Conservation (phyloP, 768 basidiomycete genomes). For the Harrya chromipes region DNA sequence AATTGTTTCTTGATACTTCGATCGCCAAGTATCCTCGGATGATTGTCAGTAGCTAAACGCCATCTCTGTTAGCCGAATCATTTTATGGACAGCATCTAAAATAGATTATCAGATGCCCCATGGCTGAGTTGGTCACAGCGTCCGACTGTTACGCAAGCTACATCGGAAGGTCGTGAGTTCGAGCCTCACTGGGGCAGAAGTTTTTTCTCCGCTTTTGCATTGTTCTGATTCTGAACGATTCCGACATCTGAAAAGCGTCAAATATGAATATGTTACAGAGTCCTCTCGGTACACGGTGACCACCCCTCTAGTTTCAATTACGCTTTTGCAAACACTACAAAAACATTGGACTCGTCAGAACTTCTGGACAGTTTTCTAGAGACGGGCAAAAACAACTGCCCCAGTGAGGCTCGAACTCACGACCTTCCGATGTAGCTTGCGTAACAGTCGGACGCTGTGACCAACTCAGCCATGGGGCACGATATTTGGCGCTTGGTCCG, state of each 20-base stretch:
- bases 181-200: slow-evolving; percentile 59
- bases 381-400: slow-evolving; percentile 34
- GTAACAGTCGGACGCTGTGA: slow-evolving; percentile 78
- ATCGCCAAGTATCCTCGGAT: no score
- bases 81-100: background rate
- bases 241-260: no score
- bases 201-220: no score
- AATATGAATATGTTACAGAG: no score
- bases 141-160: slow-evolving; percentile 57
- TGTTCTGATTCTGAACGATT: no score
- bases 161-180: slow-evolving; percentile 71
- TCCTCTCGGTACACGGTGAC: no score
- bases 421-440: slow-evolving; percentile 53
- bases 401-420: slow-evolving; percentile 69
- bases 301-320: background rate
- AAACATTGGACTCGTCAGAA: no score
- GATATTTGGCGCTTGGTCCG: no score
- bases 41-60: no score
- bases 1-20: no score
- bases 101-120: slow-evolving; percentile 44
- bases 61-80: background rate
- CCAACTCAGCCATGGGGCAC: slow-evolving; percentile 77
- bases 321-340: no score
- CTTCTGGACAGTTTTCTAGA: no score
- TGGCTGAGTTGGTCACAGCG: slow-evolving; percentile 79